Base-by-base conservation (phyloP, 139 green algal species). In the Coelastrella sp. region DNA sequence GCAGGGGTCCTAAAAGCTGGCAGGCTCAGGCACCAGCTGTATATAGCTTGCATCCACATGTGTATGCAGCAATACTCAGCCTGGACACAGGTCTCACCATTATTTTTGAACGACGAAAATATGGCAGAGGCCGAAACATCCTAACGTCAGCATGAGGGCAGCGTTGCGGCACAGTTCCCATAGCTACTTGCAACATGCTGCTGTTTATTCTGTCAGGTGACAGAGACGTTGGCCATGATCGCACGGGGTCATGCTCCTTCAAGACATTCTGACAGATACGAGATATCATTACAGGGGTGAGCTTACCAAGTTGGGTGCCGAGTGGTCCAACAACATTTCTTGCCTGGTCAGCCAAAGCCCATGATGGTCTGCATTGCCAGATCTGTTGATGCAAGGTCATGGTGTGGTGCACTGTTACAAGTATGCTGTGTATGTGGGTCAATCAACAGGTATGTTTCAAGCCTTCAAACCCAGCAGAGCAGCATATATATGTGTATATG, bases 261-360 rank as follows among this genome's bases (percentile, higher is more conserved):
- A 8, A 37, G 57, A 53, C 35, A 51, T 6, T 66, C 75, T 11
- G 75, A 82, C 75, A 51, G 75, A 15, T 57, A 27, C 5, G 5
- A 71, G 35, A 5, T 71, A 15, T 9, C 5, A 3, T 35, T 82
- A 5, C 75, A 82, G 32, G 75, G 75, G 75, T 82, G 35, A 8
- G 72, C 53, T 32, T 57, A 67, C 7, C 59, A 21, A 35, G n/a
- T n/a, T n/a, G n/a, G 59, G 59, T 19, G 19, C 59, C 25, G 17
- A 67, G 59, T 19, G 11, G 23, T 32, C 25, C 25, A 13, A 19
- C 59, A 27, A n/a, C 21, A 67, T n/a, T 67, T n/a, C n/a, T n/a
- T n/a, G n/a, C n/a, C n/a, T n/a, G n/a, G n/a, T n/a, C n/a, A n/a
- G n/a, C n/a, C n/a, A n/a, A n/a, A n/a, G n/a, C n/a, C n/a, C n/a